Percentiles rank a stretch among this genome's conserved stretches.
Evolutionary conservation across 805 yeast genomes (phyloP).

Genomic region (Zygoascus tannicola): DNA sequence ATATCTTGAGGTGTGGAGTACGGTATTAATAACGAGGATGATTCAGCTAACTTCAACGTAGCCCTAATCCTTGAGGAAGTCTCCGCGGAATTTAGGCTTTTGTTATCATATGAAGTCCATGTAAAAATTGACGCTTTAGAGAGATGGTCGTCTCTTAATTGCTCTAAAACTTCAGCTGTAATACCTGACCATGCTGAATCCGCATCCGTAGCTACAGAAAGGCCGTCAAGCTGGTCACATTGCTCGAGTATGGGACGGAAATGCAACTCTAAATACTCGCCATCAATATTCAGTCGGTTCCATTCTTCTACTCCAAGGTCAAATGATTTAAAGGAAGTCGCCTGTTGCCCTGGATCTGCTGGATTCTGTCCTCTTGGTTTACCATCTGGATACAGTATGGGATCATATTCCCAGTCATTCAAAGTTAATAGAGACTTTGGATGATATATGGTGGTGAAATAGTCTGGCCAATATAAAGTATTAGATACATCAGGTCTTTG

Average conservation of each 20-base stretch:
- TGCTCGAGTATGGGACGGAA: conserved; percentile 61
- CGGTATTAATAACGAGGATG: conserved; percentile 51
- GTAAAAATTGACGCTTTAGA: conserved; percentile 39
- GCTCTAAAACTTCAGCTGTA: conserved; percentile 40
- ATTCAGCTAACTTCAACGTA: conserved; percentile 37
- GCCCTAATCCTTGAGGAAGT: conserved; percentile 38
- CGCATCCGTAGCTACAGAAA: conserved; percentile 59
- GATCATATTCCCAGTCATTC: conserved; percentile 50
- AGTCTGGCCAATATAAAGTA: conserved; percentile 73
- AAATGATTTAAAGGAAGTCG: conserved; percentile 18
- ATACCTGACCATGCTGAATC: conserved; percentile 86
- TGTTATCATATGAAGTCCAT: conserved; percentile 36
- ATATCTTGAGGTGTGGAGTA: conserved; percentile 27
- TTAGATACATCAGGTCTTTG: conserved; percentile 22
- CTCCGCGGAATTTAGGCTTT: conserved; percentile 13
- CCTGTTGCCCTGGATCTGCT: conserved; percentile 1
- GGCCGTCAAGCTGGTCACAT: conserved; percentile 65
- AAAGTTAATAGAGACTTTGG: conserved; percentile 51
- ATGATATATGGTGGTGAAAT: conserved; percentile 53
- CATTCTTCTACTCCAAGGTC: conserved; percentile 57
- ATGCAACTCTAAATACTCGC: conserved; percentile 46
- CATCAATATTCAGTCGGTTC: conserved; percentile 28
- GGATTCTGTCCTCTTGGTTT: conserved; percentile 22
- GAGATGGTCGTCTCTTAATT: conserved; percentile 60
- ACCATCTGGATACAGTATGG: conserved; percentile 27